These are phyloP conservation scores for Pseudopyrenochaeta lycopersici DNA, from an alignment of 2,329 filamentous ascomycete species.

Conservation along the genomic window DNA sequence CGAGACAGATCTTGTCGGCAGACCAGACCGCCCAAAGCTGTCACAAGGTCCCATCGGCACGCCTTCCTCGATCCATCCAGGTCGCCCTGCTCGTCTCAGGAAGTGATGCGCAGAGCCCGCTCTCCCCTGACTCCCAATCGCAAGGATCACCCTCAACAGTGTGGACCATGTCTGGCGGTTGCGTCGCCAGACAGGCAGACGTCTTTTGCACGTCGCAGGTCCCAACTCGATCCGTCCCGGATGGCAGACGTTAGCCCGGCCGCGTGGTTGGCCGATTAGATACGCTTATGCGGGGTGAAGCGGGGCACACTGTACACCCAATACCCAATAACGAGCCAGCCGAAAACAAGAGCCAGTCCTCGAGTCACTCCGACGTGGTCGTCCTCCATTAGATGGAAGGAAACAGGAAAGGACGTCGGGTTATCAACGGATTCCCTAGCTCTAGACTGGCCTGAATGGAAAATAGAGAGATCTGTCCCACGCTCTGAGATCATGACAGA, in stretches of 20 bases:
- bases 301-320: constrained; percentile 29
- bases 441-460: not conserved
- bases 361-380: constrained; percentile 29
- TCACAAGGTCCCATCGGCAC: constrained; percentile 9
- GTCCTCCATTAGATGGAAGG: constrained; percentile 22
- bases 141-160: constrained; percentile 9
- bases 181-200: constrained; percentile 44
- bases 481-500: constrained; percentile 32
- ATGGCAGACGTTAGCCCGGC: constrained; percentile 31
- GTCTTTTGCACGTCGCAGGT: constrained; percentile 17
- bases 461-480: constrained; percentile 13
- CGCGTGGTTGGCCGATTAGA: constrained; percentile 37
- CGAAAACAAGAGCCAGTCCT: constrained; percentile 13
- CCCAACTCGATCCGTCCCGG: constrained; percentile 45
- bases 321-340: constrained; percentile 15
- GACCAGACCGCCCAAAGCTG: not conserved
- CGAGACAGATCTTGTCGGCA: constrained; percentile 1
- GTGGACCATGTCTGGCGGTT: constrained; percentile 30
- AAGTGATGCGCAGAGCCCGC: constrained; percentile 11
- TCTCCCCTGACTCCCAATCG: constrained; percentile 13
- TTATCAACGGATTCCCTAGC: no score
- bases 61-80: not conserved
- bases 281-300: constrained; percentile 38
- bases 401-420: no score
- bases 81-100: not conserved